A percentile compares a stretch with the other conserved stretches of the same genome.
Evolutionary conservation across 139 green algal genomes (phyloP).

Genomic region (Picochlorum sp.): DNA sequence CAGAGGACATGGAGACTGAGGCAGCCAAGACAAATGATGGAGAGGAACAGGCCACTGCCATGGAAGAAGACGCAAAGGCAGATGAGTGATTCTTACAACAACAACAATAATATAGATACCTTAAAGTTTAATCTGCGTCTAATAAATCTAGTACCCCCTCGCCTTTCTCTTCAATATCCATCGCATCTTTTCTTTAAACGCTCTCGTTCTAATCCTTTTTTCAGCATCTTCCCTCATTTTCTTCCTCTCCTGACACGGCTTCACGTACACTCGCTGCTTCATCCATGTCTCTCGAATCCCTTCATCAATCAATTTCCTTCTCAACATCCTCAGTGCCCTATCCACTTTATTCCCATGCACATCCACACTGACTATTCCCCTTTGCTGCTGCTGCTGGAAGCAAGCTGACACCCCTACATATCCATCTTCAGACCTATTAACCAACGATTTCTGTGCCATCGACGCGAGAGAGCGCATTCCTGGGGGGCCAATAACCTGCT

Average conservation of each 20-base stretch:
- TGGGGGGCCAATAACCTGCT: too few relatives aligned
- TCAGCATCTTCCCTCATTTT: slow-evolving; percentile 7
- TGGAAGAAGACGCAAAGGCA: slow-evolving; percentile 29
- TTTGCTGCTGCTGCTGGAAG: neutral
- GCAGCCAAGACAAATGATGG: neutral
- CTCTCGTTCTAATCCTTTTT: slow-evolving; percentile 8
- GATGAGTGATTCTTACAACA: slow-evolving; percentile 3
- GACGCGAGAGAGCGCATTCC: too few relatives aligned
- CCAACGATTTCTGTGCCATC: too few relatives aligned
- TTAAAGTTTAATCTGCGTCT: neutral
- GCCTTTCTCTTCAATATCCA: slow-evolving; percentile 33
- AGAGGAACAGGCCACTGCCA: slow-evolving; percentile 1
- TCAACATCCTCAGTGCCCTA: slow-evolving; percentile 18
- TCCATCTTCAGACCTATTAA: too few relatives aligned
- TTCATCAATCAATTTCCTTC: slow-evolving; percentile 19
- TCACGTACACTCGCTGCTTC: slow-evolving; percentile 13
- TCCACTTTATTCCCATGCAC: slow-evolving; percentile 28
- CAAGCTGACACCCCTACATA: neutral
- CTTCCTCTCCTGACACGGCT: slow-evolving; percentile 31
- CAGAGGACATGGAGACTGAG: neutral
- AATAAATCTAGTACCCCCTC: slow-evolving; percentile 4
- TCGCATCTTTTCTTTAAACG: slow-evolving; percentile 29
- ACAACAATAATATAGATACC: neutral
- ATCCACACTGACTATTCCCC: slow-evolving; percentile 9
- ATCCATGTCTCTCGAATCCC: slow-evolving; percentile 17